Evolutionary conservation across 2,329 filamentous ascomycete species (phyloP).

Genomic region (Zasmidium citrigriseum): DNA sequence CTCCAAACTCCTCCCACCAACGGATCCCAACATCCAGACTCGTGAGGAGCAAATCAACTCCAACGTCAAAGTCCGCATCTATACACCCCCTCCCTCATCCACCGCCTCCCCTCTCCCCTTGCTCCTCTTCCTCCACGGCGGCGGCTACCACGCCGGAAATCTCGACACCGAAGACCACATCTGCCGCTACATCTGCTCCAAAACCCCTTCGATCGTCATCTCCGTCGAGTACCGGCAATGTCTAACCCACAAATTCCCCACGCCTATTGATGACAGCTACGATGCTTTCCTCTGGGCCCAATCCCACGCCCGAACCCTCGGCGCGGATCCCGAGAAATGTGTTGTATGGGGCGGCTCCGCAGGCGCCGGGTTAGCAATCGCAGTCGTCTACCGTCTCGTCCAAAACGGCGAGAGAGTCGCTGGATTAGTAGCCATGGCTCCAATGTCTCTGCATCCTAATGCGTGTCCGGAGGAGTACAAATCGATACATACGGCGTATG

Average conservation of each 20-base stretch:
- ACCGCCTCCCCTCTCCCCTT: constrained; percentile 29
- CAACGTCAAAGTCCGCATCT: constrained; percentile 17
- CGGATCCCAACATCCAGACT: background rate
- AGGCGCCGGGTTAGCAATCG: constrained; percentile 17
- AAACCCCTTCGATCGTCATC: constrained; percentile 36
- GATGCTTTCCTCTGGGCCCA: constrained; percentile 12
- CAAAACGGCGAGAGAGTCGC: constrained; percentile 5
- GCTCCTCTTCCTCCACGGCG: constrained; percentile 40
- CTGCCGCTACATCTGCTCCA: constrained; percentile 35
- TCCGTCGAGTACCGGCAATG: constrained; percentile 36
- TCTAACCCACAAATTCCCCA: constrained; percentile 19
- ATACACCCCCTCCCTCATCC: constrained; percentile 11
- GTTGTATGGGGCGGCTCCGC: constrained; percentile 21
- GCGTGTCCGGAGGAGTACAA: constrained; percentile 14
- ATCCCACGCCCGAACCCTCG: constrained; percentile 5
- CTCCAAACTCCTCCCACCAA: background rate
- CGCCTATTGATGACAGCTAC: constrained; percentile 33
- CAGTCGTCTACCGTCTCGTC: constrained; percentile 11
- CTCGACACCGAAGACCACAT: constrained; percentile 39
- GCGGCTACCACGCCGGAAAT: constrained; percentile 38
- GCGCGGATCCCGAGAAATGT: constrained; percentile 10
- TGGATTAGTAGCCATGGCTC: constrained; percentile 14
- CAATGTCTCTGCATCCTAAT: constrained; percentile 16
- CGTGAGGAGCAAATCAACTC: constrained; percentile 13
- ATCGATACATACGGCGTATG: constrained; percentile 5